Evolutionary conservation across 352 stramenopile species (phyloP).

Genomic region (Phytophthora aleatoria): DNA sequence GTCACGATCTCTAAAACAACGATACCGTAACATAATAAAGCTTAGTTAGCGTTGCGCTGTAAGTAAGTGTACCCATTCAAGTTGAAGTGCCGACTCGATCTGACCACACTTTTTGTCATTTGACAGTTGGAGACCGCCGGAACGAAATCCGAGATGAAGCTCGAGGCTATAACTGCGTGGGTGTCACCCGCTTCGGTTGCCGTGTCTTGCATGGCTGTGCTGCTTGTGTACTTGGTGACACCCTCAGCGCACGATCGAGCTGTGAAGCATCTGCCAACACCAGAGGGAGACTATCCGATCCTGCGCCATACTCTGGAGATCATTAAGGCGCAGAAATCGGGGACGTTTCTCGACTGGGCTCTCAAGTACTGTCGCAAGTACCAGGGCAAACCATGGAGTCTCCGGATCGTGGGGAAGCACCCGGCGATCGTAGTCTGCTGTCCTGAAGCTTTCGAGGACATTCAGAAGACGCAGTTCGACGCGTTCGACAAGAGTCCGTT

Average conservation of each 20-base stretch:
- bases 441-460: conserved; percentile 55
- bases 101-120: background rate
- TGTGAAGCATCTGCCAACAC: conserved; percentile 41
- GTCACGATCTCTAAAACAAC: background rate
- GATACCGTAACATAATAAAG: no score
- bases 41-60: no score
- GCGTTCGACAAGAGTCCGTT: conserved; percentile 71
- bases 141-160: conserved; percentile 18
- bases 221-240: conserved; percentile 39
- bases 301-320: conserved; percentile 63
- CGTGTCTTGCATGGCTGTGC: conserved; percentile 22
- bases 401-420: conserved; percentile 40
- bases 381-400: conserved; percentile 48
- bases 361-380: conserved; percentile 48
- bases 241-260: conserved; percentile 34
- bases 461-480: conserved; percentile 75
- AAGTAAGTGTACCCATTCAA: conserved; percentile 2
- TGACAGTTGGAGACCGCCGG: conserved; percentile 3
- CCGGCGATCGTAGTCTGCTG: conserved; percentile 52
- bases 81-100: conserved; percentile 13
- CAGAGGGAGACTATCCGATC: conserved; percentile 41
- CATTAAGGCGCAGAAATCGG: conserved; percentile 39
- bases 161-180: conserved; percentile 17
- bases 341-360: conserved; percentile 57
- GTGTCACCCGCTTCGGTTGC: conserved; percentile 22